These are phyloP conservation scores for Agastache rugosa DNA, from an alignment of 257 asterid species.

Conservation along the genomic window DNA sequence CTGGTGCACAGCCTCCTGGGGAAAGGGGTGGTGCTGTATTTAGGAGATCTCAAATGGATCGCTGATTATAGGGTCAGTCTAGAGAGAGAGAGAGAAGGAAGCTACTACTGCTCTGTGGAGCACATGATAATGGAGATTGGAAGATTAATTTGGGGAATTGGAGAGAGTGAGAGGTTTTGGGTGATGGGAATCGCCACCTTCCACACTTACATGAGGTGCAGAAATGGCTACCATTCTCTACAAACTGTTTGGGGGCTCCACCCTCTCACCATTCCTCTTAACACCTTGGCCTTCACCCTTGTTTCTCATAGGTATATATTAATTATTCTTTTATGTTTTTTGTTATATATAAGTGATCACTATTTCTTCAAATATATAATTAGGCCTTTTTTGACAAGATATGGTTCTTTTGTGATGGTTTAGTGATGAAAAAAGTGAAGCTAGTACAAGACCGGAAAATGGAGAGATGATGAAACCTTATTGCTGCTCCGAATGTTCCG, in stretches of 20 bases:
- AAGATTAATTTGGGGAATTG: slow-evolving; percentile 53
- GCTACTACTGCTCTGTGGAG: slow-evolving; percentile 71
- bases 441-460: slow-evolving; percentile 26
- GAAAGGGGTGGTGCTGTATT: slow-evolving; percentile 78
- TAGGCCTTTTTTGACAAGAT: background rate
- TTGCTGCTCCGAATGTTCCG: slow-evolving; percentile 57
- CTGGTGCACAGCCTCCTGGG: slow-evolving; percentile 55
- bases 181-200: slow-evolving; percentile 80
- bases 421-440: slow-evolving; percentile 47
- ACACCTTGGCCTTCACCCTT: slow-evolving; percentile 66
- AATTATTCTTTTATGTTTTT: no score
- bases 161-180: slow-evolving; percentile 67
- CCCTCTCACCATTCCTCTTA: slow-evolving; percentile 73
- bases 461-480: slow-evolving; percentile 40
- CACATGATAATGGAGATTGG: slow-evolving; percentile 84
- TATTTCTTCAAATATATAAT: no score
- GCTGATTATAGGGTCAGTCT: slow-evolving; percentile 56
- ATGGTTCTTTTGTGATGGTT: background rate
- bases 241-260: slow-evolving; percentile 77
- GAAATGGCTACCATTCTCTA: slow-evolving; percentile 65
- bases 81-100: slow-evolving; percentile 44
- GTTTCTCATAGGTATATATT: slow-evolving; percentile 50
- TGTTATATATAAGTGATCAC: background rate
- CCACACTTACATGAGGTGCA: slow-evolving; percentile 71
- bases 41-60: slow-evolving; percentile 87